Base-by-base conservation (phyloP, 2,329 filamentous ascomycete species). In the Clonostachys sp. region DNA sequence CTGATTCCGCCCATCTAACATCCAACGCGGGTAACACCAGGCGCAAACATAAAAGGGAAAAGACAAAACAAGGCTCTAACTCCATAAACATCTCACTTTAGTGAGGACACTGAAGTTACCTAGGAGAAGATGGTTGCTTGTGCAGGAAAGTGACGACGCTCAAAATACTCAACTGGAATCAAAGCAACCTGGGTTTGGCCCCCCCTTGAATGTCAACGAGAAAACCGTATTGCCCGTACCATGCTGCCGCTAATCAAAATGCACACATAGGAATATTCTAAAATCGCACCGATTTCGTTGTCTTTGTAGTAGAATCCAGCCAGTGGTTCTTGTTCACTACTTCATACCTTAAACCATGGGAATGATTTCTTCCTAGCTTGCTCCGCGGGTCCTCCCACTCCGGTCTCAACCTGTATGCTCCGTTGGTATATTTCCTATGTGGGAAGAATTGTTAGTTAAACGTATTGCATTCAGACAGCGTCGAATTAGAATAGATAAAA, bases 381-480 rank as follows among this genome's bases (percentile, higher is more conserved):
- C 42, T 83, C 80, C 14, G 67, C 58, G 6, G 67, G 55, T 6
- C 70, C 64, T 1, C 71, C 71, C 13, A 71, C 66, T 5, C 61
- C 65, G 43, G 74, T 79, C 61, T 86, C 82, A 16, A 85, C 68
- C 49, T 78, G 70, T 12, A 82, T 53, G 60, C 81, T 84, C 47
- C 81, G 73, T 58, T 84, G 78, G 57, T 85, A 84, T 39, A 84
- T 79, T 48, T 85, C 81, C 80, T 84, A 50, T n/a, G 39, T 5
- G 45, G 40, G 9, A 10, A 10, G 14, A 12, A 18, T 14, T 45
- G 56, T 68, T 52, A 67, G 57, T 34, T 33, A 14, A 41, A 33
- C 7, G 13, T 18, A 2, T 40, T n/a, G 10, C 14, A 34, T 5
- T 14, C 17, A 13, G 8, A 18, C 17, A 36, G 5, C 44, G 20